phyloP scores from a whole-genome alignment of 441 rosid genomes.

The Euphorbia celastroides region DNA sequence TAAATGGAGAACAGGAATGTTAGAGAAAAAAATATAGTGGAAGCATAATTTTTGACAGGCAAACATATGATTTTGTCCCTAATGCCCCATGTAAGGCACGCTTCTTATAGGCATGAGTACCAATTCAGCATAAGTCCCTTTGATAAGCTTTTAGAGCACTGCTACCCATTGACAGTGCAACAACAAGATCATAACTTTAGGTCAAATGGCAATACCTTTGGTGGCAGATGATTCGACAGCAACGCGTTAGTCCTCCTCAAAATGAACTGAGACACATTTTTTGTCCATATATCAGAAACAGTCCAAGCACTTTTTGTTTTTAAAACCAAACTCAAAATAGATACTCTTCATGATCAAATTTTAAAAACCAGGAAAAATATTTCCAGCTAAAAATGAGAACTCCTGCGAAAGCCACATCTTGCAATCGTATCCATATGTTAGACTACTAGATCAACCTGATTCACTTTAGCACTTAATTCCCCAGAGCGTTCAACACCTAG shows the following conservation, averaged over 20 bases:
- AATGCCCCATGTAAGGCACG: neutral
- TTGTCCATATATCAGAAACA: constrained; percentile 17
- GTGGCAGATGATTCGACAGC: constrained; percentile 96
- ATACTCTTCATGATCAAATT: constrained; percentile 8
- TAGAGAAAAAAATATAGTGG: neutral
- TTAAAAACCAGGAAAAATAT: neutral
- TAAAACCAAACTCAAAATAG: constrained; percentile 3
- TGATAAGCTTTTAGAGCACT: neutral
- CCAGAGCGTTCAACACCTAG: constrained; percentile 78
- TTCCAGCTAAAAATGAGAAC: constrained; percentile 2
- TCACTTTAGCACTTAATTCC: constrained; percentile 90
- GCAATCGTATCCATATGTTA: constrained; percentile 7
- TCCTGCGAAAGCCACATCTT: constrained; percentile 10
- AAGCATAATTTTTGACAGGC: neutral
- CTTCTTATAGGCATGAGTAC: neutral
- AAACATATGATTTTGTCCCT: neutral
- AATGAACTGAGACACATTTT: constrained; percentile 65
- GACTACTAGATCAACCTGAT: constrained; percentile 57
- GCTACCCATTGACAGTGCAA: neutral
- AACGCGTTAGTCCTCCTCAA: constrained; percentile 93
- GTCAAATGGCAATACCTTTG: constrained; percentile 54
- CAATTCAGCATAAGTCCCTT: neutral
- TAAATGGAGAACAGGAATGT: neutral
- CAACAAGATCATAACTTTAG: constrained; percentile 5
- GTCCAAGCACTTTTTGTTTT: neutral